These are phyloP conservation scores for Pelargonium citronellum DNA, from an alignment of 441 rosid species.

Conservation along the genomic window DNA sequence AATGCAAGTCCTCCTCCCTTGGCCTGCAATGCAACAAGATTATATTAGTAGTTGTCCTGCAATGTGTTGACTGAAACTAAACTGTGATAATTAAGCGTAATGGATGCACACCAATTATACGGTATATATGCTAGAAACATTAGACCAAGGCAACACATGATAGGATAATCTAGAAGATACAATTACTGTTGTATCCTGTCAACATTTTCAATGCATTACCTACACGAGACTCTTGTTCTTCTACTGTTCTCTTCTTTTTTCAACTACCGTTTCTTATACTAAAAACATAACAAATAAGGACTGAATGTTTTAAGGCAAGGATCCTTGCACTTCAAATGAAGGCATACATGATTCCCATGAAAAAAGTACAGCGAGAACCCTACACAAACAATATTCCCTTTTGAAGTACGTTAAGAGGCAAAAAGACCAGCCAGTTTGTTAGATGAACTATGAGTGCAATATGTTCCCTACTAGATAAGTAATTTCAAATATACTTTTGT, in stretches of 20 bases:
- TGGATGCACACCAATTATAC: background rate
- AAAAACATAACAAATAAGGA: background rate
- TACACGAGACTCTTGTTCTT: background rate
- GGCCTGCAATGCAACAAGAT: slow-evolving; percentile 48
- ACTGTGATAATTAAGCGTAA: background rate
- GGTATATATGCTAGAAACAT: background rate
- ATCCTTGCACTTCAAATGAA: background rate
- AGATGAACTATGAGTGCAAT: background rate
- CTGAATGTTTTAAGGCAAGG: background rate
- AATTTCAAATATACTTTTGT: background rate
- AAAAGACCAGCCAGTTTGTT: background rate
- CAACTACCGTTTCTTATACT: background rate
- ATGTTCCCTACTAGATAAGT: background rate
- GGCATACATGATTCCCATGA: background rate
- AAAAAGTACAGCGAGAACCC: background rate
- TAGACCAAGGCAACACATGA: background rate
- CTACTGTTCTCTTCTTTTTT: background rate
- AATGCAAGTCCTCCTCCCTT: slow-evolving; percentile 73
- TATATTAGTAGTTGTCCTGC: slow-evolving; percentile 9
- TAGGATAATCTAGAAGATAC: background rate
- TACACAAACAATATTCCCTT: background rate
- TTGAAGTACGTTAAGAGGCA: background rate
- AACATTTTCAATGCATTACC: background rate
- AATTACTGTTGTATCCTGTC: background rate
- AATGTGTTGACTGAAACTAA: background rate